Base-by-base conservation (phyloP, 2,329 filamentous ascomycete genomes). In the Aspergillus texensis region DNA sequence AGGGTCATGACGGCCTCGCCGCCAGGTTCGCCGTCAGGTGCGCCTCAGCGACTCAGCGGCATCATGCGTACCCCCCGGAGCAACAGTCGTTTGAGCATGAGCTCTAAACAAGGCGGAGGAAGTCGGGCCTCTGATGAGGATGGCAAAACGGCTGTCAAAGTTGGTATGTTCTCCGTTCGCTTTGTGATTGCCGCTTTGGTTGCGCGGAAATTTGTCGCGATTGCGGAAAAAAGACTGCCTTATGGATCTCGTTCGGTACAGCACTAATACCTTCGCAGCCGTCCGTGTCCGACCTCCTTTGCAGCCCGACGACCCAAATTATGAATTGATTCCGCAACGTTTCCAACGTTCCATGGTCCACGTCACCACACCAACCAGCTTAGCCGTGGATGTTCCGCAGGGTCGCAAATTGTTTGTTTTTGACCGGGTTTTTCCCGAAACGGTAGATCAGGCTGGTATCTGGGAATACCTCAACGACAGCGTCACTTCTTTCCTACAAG, bases 331-430 rank as follows among this genome's bases (percentile, higher is more conserved):
- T 62, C 95, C 95, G 16, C 94, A 97, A 78, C 89, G 95, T 73
- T 99, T 99, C 75, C 94, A 97, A 78, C 88, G 91, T 67, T 90
- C 94, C 45, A 97, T 94, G 83, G 93, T 96, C 66, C 93, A 97
- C 68, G 92, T 94, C 64, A 93, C 90, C 12, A 92, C 93, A 19
- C 85, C 91, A 52, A 97, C 93, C 8, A 96, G 87, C 75, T 82
- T 99, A 56, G 86, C 92, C 28, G 93, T 99, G 70, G 95, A 98
- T 74, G 91, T 94, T 2, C 91, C 93, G 0, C 93, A 97, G 74
- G 95, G 94, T 57, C 91, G 91, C 74, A 98, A 98, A 76, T 85
- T 97, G 4, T 99, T 99, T 75, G 90, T 98, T 24, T 99, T 99
- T 75, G 95, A 99, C 79, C 90, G 93, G 65, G 94, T 99, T 6